phyloP scores from a whole-genome alignment of 345 rosid species.

The Arabidopsis arenosa region DNA sequence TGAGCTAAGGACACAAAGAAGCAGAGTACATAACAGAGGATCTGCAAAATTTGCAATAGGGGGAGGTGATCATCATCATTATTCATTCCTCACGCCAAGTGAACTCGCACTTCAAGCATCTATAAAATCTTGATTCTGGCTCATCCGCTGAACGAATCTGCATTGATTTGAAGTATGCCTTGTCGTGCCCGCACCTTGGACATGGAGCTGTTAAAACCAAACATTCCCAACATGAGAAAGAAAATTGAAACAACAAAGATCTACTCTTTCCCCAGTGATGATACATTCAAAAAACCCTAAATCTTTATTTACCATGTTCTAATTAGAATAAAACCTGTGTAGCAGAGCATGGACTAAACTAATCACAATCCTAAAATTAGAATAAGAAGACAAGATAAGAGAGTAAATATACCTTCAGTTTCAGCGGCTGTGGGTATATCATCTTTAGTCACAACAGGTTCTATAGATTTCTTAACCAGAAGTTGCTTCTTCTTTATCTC shows the following conservation, averaged over 20 bases:
- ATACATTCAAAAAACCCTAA: neutral
- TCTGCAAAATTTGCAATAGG: neutral
- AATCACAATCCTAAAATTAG: no score
- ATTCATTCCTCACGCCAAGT: constrained; percentile 47
- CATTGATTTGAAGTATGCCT: constrained; percentile 43
- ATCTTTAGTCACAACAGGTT: constrained; percentile 33
- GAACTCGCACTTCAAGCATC: constrained; percentile 41
- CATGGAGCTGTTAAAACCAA: constrained; percentile 34
- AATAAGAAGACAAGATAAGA: neutral
- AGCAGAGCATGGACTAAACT: neutral
- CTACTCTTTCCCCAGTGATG: neutral
- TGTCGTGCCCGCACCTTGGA: constrained; percentile 42
- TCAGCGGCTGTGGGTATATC: constrained; percentile 38
- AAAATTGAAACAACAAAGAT: neutral
- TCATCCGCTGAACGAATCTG: constrained; percentile 52
- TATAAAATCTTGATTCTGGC: constrained; percentile 45
- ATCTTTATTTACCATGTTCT: neutral
- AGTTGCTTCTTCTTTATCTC: constrained; percentile 46
- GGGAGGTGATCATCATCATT: neutral
- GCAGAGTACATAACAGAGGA: neutral
- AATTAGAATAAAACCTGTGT: constrained; percentile 1
- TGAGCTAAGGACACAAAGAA: neutral
- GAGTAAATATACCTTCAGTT: constrained; percentile 37
- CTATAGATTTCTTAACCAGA: constrained; percentile 39
- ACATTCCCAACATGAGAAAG: neutral